These are phyloP conservation scores for Symmetrospora coprosmae DNA, from an alignment of 768 basidiomycete genomes.

Conservation along the genomic window DNA sequence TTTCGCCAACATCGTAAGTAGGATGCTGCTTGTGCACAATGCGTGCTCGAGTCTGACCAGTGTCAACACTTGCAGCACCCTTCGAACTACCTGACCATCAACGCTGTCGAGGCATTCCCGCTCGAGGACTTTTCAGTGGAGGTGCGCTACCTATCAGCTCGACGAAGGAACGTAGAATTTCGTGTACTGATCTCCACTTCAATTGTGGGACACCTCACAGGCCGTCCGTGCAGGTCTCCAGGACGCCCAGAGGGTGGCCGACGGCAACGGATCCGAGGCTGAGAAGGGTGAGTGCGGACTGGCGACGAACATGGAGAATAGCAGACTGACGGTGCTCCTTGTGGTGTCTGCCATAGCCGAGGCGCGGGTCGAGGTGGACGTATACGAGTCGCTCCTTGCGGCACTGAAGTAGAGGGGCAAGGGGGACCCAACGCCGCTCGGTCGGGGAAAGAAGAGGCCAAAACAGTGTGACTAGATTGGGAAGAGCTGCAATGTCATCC, in stretches of 20 bases:
- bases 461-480: too few relatives aligned
- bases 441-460: neutral
- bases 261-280: conserved; percentile 74
- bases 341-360: neutral
- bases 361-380: conserved; percentile 62
- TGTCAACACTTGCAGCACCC: conserved; percentile 47
- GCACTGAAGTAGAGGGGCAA: conserved; percentile 46
- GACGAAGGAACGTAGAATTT: too few relatives aligned
- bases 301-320: conserved; percentile 38
- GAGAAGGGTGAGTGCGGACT: conserved; percentile 88
- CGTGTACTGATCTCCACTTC: neutral
- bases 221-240: conserved; percentile 76
- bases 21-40: too few relatives aligned
- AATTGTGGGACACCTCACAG: conserved; percentile 40
- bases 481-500: too few relatives aligned
- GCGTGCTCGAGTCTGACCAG: neutral
- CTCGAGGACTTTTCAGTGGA: conserved; percentile 79
- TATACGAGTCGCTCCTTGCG: conserved; percentile 86
- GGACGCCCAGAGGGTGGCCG: conserved; percentile 67
- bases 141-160: conserved; percentile 43
- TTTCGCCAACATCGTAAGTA: conserved; percentile 63
- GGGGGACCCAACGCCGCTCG: neutral
- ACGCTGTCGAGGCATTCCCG: conserved; percentile 89
- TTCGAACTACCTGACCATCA: conserved; percentile 90
- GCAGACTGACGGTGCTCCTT: neutral